Evolutionary conservation across 306 rosid species (phyloP), one percentile per base, ranked within the genome.

Genomic region (Lotus japonicus): DNA sequence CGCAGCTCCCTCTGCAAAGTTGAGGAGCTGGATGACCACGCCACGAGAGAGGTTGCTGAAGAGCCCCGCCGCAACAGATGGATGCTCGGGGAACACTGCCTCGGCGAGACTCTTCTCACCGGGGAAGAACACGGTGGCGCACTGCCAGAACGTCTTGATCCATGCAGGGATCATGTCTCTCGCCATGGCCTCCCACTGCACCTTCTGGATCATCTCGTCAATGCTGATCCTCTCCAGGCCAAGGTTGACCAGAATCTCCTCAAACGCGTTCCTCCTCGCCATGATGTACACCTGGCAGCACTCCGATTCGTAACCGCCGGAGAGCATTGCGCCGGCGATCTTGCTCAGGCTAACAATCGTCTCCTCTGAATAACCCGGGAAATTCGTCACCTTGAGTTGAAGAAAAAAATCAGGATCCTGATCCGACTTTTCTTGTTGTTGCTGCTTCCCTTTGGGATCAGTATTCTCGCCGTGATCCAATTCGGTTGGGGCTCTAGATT

Each of bases 221-320:
- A 87, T 82, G 85, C 90, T 87, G 50, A 82, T 39, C 21, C 56
- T 87, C 65, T 78, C 89, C 14, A 81, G 61, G 4, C 86, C 94
- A 4, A 73, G 28, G 16, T 79, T 81, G 7, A 9, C 1, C 0
- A 68, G 36, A 49, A 50, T 60, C 52, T 74, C 85, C 11, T 88
- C 88, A 7, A 83, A 76, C 13, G 72, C 68, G 11, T 68, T 12
- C 65, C 90, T 83, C 68, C 94, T 61, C 0, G 74, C 62, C 2
- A 79, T 23, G 1, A 54, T 67, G 66, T 85, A 88, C n/a, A 72
- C 74, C 64, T 79, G 88, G 17, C 84, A 79, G 11, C 88, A 83
- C 71, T 88, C 90, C 1, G 83, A 54, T 41, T 81, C 75, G 75
- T 64, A 85, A 0, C 85, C 84, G 10, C 81, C 74, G 11, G 31